Evolutionary conservation across 2,329 filamentous ascomycete species (phyloP), one percentile per base, ranked within the genome.

Genomic region (Paecilomyces niveus): DNA sequence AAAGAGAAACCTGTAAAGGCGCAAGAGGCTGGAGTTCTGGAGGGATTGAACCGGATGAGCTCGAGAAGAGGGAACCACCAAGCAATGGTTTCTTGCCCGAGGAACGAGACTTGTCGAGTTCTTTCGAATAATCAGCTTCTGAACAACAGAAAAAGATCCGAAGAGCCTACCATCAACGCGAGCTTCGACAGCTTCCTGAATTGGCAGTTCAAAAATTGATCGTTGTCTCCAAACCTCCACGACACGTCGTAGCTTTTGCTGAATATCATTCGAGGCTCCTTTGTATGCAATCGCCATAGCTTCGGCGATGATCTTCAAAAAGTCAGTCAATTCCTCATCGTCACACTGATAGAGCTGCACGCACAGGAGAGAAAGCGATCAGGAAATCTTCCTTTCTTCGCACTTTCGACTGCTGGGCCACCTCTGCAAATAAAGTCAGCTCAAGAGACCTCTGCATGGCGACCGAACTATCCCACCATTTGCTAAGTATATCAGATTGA

Each of bases 221-320:
- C 94, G 83, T 67, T 93, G 86, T 69, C 88, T 88, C 94, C 94
- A 99, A 18, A 99, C 94, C 68, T 97, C 93, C 2, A 97, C 85
- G 0, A 97, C 93, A 32, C 94, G 85, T 61, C 89, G 84, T 39
- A 99, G 80, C 72, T 97, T 97, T 59, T 85, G 83, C 72, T 97
- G 94, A 29, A 96, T 85, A 55, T 99, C 93, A 39, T 86, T 83
- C 7, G 90, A 86, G 1, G 92, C 88, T 61, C 92, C 91, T 74
- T 93, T 96, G 74, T 97, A 99, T 45, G 94, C 93, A n/a, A 85
- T 81, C 13, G 90, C 83, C 9, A 89, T 88, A n/a, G 92, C 93
- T 73, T 99, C 94, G 21, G 90, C 90, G 62, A 99, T 89, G 65
- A 96, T 81, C 80, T 82, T 57, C 8, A 49, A 13, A n/a, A 49